phyloP scores from a whole-genome alignment of 495 filamentous ascomycete species.

The Tuber magnatum region DNA sequence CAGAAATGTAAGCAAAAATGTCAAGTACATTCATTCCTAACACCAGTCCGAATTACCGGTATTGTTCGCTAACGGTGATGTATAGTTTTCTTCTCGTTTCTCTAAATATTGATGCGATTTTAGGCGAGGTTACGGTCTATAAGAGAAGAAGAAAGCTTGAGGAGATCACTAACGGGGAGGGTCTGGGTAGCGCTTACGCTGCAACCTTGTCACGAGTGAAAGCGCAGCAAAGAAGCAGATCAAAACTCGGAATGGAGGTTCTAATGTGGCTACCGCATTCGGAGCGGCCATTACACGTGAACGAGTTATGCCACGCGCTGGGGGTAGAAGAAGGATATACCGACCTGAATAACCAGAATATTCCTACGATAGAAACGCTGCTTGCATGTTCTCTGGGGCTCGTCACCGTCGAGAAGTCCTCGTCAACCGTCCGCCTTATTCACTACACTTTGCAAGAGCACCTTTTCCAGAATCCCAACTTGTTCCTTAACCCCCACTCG shows the following conservation, averaged over 20 bases:
- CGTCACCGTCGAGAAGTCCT: background rate
- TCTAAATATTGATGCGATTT: background rate
- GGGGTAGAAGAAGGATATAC: background rate
- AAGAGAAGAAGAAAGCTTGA: background rate
- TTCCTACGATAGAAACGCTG: background rate
- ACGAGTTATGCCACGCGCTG: background rate
- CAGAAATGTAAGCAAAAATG: background rate
- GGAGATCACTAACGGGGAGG: background rate
- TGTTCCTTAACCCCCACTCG: background rate
- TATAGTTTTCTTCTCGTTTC: background rate
- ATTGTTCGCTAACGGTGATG: background rate
- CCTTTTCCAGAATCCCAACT: background rate
- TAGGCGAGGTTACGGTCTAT: background rate
- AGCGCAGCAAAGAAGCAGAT: background rate
- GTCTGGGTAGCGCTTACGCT: background rate
- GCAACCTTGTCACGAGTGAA: background rate
- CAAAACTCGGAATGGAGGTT: background rate
- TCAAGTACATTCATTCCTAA: background rate
- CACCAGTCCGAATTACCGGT: too few species aligned
- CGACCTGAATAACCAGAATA: background rate
- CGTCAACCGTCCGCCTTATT: background rate
- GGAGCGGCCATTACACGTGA: background rate
- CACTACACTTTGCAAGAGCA: background rate
- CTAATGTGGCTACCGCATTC: background rate
- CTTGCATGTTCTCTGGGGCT: background rate